Percentiles rank a stretch among this genome's conserved stretches.
Evolutionary conservation across 2,329 filamentous ascomycete species (phyloP).

Genomic region (Tetracladium maxilliforme): DNA sequence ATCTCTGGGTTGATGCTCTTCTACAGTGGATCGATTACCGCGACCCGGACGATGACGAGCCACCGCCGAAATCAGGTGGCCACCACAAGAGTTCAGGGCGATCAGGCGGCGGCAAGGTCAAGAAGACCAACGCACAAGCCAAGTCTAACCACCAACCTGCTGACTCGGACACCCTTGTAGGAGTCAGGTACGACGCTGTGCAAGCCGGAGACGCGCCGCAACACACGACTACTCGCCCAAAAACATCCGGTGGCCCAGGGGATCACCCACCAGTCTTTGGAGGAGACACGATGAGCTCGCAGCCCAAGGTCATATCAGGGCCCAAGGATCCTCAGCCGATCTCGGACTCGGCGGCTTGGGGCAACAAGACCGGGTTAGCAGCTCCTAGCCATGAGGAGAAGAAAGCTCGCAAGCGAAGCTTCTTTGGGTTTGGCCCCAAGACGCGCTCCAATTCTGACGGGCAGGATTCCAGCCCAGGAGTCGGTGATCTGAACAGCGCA

Average conservation of each 20-base stretch:
- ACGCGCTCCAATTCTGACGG: constrained; percentile 41
- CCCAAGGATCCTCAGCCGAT: constrained; percentile 78
- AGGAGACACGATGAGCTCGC: too few relatives aligned
- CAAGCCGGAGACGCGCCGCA: too few relatives aligned
- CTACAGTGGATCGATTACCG: constrained; percentile 76
- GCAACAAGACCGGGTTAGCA: constrained; percentile 50
- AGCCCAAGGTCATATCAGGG: constrained; percentile 64
- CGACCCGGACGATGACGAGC: constrained; percentile 42
- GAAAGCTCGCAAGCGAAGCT: constrained; percentile 62
- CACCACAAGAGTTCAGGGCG: too few relatives aligned
- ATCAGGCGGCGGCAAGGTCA: neutral
- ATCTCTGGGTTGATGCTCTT: constrained; percentile 84
- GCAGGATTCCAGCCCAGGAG: constrained; percentile 32
- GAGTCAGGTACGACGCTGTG: too few relatives aligned
- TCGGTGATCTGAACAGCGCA: constrained; percentile 33
- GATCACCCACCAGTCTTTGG: too few relatives aligned
- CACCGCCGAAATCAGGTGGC: constrained; percentile 6
- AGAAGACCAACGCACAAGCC: neutral
- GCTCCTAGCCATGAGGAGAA: constrained; percentile 52
- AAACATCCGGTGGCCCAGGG: too few relatives aligned
- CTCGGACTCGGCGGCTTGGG: constrained; percentile 71
- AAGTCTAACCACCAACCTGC: too few relatives aligned
- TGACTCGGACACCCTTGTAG: too few relatives aligned
- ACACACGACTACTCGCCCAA: too few relatives aligned
- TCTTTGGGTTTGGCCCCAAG: constrained; percentile 56